Base-by-base conservation (phyloP, 1,284 basidiomycete species). In the Naganishia sp. region DNA sequence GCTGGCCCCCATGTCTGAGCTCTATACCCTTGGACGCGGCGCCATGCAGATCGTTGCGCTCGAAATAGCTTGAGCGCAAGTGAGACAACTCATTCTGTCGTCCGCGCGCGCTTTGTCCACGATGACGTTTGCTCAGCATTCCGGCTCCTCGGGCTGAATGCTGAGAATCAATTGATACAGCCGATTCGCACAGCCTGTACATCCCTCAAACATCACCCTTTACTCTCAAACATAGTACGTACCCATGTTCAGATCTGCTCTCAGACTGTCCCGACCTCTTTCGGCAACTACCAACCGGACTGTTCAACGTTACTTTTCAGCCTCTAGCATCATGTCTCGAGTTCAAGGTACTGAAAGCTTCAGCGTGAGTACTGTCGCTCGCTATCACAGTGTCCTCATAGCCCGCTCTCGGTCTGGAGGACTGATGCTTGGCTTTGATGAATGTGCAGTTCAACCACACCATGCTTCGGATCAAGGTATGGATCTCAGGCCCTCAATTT, bases 391-490 rank as follows among this genome's bases (percentile, higher is more conserved):
- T 1, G 13, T 2, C 21, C 1, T 28, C 28, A 28, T 28, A 28
- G 28, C 28, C 28, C 28, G 28, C 1, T 28, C 28, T 28, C 5
- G 28, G 5, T n/a, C 23, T 43, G 33, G 10, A 52, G 28, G 21
- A 25, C 21, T 33, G 11, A 16, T 39, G 36, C 36, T 31, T 28
- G 21, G 39, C 39, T 10, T 42, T 18, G 1, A 2, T 46, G 11
- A 25, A 46, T 6, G 18, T 43, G 23, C 11, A 52, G 55, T 65
- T 63, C 67, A 68, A 68, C 64, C 60, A 68, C 39, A 91, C 90
- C 39, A 93, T 92, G 90, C 80, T 94, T 75, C 86, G 94, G 71
- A 84, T 95, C 77, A 93, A 90, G 53, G 53, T 36, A 36, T 33
- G 53, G 11, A 7, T 55, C 33, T n/a, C 5, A 15, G 2, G 5